phyloP scores from a whole-genome alignment of 306 rosid genomes.

The Notholithocarpus densiflorus region DNA sequence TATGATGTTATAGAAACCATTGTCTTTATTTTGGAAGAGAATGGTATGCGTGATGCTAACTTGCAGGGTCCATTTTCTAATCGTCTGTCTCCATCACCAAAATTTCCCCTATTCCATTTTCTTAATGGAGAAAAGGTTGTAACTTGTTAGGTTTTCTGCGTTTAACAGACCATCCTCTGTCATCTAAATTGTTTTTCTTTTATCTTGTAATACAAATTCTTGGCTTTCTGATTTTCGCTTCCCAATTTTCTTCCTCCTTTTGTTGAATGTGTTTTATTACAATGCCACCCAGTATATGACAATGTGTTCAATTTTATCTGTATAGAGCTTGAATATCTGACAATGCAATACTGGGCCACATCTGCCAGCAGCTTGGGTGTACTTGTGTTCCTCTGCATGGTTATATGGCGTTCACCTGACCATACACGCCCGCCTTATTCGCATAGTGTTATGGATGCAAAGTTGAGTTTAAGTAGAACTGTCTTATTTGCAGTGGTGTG shows the following conservation, averaged over 20 bases:
- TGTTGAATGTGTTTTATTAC: neutral
- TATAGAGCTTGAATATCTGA: slow-evolving; percentile 71
- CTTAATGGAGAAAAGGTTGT: too few species aligned
- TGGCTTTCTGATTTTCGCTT: neutral
- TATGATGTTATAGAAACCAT: too few species aligned
- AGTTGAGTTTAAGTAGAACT: slow-evolving; percentile 41
- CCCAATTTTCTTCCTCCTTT: neutral
- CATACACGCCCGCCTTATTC: neutral
- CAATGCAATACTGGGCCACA: slow-evolving; percentile 84
- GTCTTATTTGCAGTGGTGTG: slow-evolving; percentile 44
- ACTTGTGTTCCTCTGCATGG: slow-evolving; percentile 49
- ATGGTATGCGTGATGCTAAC: too few species aligned
- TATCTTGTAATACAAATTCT: neutral
- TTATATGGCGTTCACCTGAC: slow-evolving; percentile 20
- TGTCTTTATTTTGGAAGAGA: too few species aligned
- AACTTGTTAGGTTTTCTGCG: too few species aligned
- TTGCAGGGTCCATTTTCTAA: too few species aligned
- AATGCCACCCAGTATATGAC: neutral
- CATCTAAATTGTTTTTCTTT: neutral
- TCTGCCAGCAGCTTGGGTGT: slow-evolving; percentile 69
- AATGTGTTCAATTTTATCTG: slow-evolving; percentile 19
- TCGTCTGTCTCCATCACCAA: too few species aligned
- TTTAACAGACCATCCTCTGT: too few species aligned
- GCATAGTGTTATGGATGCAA: slow-evolving; percentile 35
- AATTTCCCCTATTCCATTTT: too few species aligned